phyloP scores from a whole-genome alignment of 2,329 filamentous ascomycete genomes.

The Magnaporthiopsis poae region DNA sequence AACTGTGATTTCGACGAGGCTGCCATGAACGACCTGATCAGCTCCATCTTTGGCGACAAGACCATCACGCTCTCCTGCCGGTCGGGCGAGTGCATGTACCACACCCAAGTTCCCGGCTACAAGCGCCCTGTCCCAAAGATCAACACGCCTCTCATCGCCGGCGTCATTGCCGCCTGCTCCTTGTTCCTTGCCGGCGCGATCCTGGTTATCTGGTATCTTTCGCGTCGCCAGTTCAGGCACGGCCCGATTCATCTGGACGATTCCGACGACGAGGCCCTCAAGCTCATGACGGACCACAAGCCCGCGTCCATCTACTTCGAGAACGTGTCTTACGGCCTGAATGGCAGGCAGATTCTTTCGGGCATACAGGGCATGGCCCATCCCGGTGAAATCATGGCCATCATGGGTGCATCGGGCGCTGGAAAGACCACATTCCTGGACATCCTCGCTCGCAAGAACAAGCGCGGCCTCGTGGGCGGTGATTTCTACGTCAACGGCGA shows the following conservation, averaged over 20 bases:
- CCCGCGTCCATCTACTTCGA: constrained; percentile 82
- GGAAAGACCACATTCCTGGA: constrained; percentile 97
- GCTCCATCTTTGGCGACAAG: constrained; percentile 77
- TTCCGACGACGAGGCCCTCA: constrained; percentile 75
- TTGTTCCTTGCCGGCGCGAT: constrained; percentile 79
- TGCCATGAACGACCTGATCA: constrained; percentile 83
- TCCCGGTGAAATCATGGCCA: constrained; percentile 89
- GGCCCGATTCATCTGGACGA: constrained; percentile 77
- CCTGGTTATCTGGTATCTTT: constrained; percentile 76
- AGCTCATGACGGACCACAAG: constrained; percentile 84
- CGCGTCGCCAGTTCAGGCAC: constrained; percentile 59
- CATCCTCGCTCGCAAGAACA: constrained; percentile 93
- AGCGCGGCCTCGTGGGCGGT: constrained; percentile 67
- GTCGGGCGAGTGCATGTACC: constrained; percentile 85
- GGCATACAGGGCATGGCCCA: constrained; percentile 78
- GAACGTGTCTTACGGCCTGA: constrained; percentile 75
- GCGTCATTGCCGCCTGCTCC: constrained; percentile 76
- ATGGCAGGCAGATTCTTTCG: constrained; percentile 75
- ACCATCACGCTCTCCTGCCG: constrained; percentile 77
- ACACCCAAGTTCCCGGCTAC: constrained; percentile 87
- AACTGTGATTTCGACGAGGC: constrained; percentile 81
- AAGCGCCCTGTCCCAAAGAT: constrained; percentile 81
- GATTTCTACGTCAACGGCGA: constrained; percentile 91
- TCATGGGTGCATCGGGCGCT: constrained; percentile 96
- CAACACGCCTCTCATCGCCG: constrained; percentile 91